A percentile compares a stretch with the other conserved stretches of the same genome.
These are phyloP conservation scores for Lepidium didymum DNA, from an alignment of 345 rosid genomes.

Conservation along the genomic window DNA sequence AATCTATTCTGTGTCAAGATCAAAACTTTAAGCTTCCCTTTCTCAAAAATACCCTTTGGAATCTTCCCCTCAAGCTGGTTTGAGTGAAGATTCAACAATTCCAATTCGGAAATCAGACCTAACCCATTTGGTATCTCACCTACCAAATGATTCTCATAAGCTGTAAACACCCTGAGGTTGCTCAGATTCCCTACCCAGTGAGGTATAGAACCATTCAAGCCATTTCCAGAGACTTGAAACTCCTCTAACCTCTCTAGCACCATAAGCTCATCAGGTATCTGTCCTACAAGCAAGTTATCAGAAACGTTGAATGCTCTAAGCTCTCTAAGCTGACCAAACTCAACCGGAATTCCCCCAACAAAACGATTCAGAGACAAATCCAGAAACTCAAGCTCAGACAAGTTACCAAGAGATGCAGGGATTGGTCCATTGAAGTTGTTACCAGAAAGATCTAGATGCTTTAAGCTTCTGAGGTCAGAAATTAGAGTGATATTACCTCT, in stretches of 20 bases:
- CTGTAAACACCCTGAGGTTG: constrained; percentile 49
- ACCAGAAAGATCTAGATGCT: constrained; percentile 52
- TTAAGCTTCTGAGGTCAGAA: constrained; percentile 65
- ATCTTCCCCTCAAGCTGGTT: constrained; percentile 73
- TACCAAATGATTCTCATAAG: constrained; percentile 53
- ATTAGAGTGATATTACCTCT: constrained; percentile 62
- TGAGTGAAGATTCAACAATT: constrained; percentile 83
- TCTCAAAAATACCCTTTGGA: constrained; percentile 65
- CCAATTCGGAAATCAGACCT: constrained; percentile 59
- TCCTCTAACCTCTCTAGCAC: constrained; percentile 57
- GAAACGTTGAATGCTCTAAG: constrained; percentile 57
- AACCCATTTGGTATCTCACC: constrained; percentile 67
- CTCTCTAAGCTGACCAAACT: constrained; percentile 49
- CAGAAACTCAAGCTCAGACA: constrained; percentile 61
- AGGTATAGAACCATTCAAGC: constrained; percentile 67
- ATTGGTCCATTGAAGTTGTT: constrained; percentile 65
- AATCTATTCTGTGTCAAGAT: constrained; percentile 73
- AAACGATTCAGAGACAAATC: constrained; percentile 75
- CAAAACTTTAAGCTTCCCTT: constrained; percentile 75
- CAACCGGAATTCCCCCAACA: constrained; percentile 55
- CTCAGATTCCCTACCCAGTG: constrained; percentile 62
- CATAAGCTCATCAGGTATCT: constrained; percentile 52
- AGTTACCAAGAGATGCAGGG: constrained; percentile 57
- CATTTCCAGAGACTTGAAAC: constrained; percentile 64
- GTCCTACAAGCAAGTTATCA: constrained; percentile 60